phyloP scores from a whole-genome alignment of 805 yeast genomes.

The Tetrapisispora arboricola region DNA sequence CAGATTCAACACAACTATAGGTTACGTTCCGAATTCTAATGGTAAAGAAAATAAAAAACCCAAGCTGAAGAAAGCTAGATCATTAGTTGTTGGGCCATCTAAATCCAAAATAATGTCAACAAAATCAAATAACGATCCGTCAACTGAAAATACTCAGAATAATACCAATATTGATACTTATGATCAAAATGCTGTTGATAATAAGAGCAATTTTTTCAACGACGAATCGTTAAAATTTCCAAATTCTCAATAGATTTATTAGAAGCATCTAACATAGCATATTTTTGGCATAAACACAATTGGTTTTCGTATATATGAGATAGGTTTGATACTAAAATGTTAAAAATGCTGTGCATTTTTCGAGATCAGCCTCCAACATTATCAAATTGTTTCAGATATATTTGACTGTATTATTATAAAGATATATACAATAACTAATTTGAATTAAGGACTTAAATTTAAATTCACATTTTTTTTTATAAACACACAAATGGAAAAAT shows the following conservation, averaged over 20 bases:
- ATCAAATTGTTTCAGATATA: too few species aligned
- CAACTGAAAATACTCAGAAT: not conserved
- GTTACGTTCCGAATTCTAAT: conserved; percentile 6
- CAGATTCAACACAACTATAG: conserved; percentile 16
- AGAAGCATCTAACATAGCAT: too few species aligned
- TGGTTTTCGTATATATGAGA: too few species aligned
- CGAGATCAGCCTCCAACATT: not conserved
- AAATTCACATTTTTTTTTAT: too few species aligned
- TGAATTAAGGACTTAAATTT: too few species aligned
- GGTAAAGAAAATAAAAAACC: conserved; percentile 9
- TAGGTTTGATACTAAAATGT: too few species aligned
- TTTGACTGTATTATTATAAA: too few species aligned
- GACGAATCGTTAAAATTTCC: conserved; percentile 4
- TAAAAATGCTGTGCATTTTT: not conserved
- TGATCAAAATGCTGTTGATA: not conserved
- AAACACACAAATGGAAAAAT: too few species aligned
- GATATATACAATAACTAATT: too few species aligned
- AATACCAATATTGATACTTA: not conserved
- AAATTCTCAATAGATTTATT: conserved; percentile 4
- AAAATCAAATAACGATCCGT: conserved; percentile 1
- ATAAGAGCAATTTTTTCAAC: not conserved
- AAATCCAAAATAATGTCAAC: conserved; percentile 1
- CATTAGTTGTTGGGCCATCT: conserved; percentile 14
- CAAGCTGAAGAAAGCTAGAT: conserved; percentile 20
- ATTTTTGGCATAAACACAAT: too few species aligned